Evolutionary conservation across 768 basidiomycete genomes (phyloP).

Genomic region (Xerocomus brunneocitrinus): DNA sequence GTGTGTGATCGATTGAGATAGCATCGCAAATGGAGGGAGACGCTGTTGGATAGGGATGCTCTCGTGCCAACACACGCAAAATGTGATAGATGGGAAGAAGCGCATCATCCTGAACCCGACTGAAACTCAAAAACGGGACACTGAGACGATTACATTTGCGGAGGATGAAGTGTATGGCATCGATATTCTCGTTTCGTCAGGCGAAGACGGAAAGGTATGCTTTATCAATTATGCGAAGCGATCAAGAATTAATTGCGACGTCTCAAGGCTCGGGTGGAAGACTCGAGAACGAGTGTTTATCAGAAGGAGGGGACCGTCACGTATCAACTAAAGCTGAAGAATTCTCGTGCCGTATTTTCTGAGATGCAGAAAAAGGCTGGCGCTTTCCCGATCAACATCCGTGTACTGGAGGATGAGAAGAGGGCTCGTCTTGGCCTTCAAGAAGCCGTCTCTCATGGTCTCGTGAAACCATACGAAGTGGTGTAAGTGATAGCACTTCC

Average conservation of each 20-base stretch:
- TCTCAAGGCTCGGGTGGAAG: conserved; percentile 77
- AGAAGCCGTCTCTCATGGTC: conserved; percentile 91
- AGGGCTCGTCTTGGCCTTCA: conserved; percentile 90
- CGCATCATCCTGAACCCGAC: conserved; percentile 88
- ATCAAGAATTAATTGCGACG: background rate
- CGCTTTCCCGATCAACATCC: conserved; percentile 96
- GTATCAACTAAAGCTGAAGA: conserved; percentile 98
- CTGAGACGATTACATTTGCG: conserved; percentile 79
- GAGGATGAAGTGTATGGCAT: conserved; percentile 96
- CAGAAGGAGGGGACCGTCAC: conserved; percentile 82
- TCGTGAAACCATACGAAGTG: conserved; percentile 94
- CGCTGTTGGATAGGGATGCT: conserved; percentile 65
- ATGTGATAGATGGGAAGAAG: conserved; percentile 95
- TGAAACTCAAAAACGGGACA: conserved; percentile 79
- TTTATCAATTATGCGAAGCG: background rate
- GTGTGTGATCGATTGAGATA: conserved; percentile 16
- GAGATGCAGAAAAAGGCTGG: conserved; percentile 99
- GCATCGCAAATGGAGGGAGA: background rate
- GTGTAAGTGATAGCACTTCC: conserved; percentile 50
- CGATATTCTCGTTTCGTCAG: conserved; percentile 84
- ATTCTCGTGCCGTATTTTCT: conserved; percentile 91
- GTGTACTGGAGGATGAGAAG: conserved; percentile 93
- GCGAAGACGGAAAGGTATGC: conserved; percentile 83
- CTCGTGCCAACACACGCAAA: conserved; percentile 91
- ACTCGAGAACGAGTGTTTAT: conserved; percentile 89